phyloP scores from a whole-genome alignment of 371 early-diverging fungal species.

The Apophysomyces elegans region DNA sequence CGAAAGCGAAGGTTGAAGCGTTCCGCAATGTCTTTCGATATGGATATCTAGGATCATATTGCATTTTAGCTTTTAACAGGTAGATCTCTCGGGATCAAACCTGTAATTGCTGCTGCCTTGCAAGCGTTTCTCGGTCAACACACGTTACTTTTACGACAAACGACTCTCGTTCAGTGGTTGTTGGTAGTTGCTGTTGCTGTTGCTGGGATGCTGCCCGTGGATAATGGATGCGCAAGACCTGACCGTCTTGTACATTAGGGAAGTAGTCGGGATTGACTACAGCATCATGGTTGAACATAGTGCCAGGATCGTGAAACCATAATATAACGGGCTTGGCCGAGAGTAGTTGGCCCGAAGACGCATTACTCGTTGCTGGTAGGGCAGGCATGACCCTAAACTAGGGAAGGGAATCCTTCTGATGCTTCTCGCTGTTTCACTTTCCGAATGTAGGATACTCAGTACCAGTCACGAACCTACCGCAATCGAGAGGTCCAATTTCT shows the following conservation, averaged over 20 bases:
- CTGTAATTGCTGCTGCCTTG: constrained; percentile 65
- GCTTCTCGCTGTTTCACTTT: not conserved
- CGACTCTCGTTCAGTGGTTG: constrained; percentile 22
- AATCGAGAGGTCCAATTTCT: no score
- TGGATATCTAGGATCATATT: constrained; percentile 32
- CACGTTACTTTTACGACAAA: constrained; percentile 54
- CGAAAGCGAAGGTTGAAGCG: constrained; percentile 54
- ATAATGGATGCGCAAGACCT: constrained; percentile 64
- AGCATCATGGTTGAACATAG: constrained; percentile 67
- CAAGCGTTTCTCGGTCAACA: constrained; percentile 52
- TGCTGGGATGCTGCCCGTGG: constrained; percentile 26
- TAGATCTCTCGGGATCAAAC: constrained; percentile 15
- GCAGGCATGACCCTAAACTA: constrained; percentile 7
- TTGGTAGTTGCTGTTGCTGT: constrained; percentile 25
- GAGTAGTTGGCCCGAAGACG: constrained; percentile 20
- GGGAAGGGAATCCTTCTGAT: not conserved
- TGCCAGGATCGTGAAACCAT: constrained; percentile 51
- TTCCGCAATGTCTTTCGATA: constrained; percentile 49
- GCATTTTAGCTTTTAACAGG: no score
- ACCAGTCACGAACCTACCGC: no score
- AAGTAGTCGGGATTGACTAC: constrained; percentile 85
- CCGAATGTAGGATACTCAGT: no score
- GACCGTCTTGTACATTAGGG: constrained; percentile 75
- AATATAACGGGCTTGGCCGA: constrained; percentile 48
- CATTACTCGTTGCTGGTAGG: constrained; percentile 12